Percentiles rank a stretch among this genome's conserved stretches.
Conservation (phyloP, 2,329 filamentous ascomycete species). For the Pseudogymnoascus sp. region DNA sequence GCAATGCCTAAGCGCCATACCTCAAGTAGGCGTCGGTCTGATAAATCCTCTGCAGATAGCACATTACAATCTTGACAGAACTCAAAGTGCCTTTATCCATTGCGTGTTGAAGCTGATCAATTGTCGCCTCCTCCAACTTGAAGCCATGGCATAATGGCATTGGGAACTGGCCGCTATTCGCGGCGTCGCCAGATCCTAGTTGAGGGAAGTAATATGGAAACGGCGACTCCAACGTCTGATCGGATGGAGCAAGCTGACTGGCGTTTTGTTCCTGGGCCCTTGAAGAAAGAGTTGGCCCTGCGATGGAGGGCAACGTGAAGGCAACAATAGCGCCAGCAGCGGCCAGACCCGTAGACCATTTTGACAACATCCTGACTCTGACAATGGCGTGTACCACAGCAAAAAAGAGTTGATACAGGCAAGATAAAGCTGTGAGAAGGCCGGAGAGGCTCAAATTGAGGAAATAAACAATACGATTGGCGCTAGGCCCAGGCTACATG, state of each 20-base stretch:
- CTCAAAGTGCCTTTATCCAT: slow-evolving; percentile 43
- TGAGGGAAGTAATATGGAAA: slow-evolving; percentile 34
- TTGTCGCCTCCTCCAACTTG: slow-evolving; percentile 60
- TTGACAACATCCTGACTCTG: neutral
- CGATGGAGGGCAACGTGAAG: neutral
- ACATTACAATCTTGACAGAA: slow-evolving; percentile 50
- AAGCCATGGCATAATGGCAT: slow-evolving; percentile 57
- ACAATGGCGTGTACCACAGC: neutral
- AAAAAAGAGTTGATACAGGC: neutral
- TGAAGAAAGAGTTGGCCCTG: neutral
- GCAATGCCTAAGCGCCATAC: slow-evolving; percentile 32
- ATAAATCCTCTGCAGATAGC: slow-evolving; percentile 53
- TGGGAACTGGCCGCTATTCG: slow-evolving; percentile 41
- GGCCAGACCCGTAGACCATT: neutral
- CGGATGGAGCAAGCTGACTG: slow-evolving; percentile 24
- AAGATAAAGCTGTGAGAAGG: neutral
- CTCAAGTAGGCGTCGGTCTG: slow-evolving; percentile 61
- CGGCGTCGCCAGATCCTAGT: slow-evolving; percentile 26
- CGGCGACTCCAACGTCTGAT: slow-evolving; percentile 28
- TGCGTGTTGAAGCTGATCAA: slow-evolving; percentile 57
- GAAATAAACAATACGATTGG: neutral
- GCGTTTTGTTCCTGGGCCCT: slow-evolving; percentile 11
- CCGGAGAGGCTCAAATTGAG: neutral
- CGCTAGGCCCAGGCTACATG: neutral
- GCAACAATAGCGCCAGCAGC: neutral